phyloP scores from a whole-genome alignment of 768 basidiomycete species.

The Calvatia gigantea region DNA sequence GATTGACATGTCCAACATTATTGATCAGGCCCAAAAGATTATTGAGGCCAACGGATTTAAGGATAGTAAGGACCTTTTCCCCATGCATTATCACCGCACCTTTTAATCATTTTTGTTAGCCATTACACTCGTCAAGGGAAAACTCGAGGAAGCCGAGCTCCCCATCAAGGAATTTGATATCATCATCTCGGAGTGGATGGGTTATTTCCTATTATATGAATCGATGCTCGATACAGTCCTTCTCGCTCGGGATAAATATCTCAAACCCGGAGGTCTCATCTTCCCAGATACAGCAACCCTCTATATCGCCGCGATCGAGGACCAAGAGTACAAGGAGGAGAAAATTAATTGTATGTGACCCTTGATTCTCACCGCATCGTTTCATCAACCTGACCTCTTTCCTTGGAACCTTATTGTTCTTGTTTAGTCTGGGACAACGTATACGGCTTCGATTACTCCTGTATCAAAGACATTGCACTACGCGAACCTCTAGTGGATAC shows the following conservation, averaged over 20 bases:
- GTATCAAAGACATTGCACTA: conserved; percentile 98
- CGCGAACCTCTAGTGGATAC: conserved; percentile 97
- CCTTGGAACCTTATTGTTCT: conserved; percentile 1
- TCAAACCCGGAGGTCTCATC: conserved; percentile 85
- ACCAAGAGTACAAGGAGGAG: conserved; percentile 99
- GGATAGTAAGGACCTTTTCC: conserved; percentile 60
- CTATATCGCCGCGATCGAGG: conserved; percentile 96
- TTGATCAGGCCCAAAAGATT: conserved; percentile 98
- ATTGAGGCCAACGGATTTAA: conserved; percentile 95
- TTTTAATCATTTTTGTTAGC: conserved; percentile 38
- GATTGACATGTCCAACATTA: conserved; percentile 99
- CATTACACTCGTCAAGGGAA: conserved; percentile 96
- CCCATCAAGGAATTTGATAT: conserved; percentile 94
- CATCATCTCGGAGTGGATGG: conserved; percentile 99
- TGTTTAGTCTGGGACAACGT: conserved; percentile 98
- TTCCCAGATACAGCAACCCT: conserved; percentile 95
- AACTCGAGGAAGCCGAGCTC: conserved; percentile 89
- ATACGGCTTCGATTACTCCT: conserved; percentile 98
- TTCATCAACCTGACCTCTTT: not conserved
- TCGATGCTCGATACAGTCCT: conserved; percentile 99
- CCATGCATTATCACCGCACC: not conserved
- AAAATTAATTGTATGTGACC: conserved; percentile 91
- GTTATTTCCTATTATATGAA: conserved; percentile 98
- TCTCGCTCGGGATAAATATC: conserved; percentile 93
- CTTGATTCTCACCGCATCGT: not conserved